Conservation (phyloP, 345 rosid species). For the Moricandia arvensis region DNA sequence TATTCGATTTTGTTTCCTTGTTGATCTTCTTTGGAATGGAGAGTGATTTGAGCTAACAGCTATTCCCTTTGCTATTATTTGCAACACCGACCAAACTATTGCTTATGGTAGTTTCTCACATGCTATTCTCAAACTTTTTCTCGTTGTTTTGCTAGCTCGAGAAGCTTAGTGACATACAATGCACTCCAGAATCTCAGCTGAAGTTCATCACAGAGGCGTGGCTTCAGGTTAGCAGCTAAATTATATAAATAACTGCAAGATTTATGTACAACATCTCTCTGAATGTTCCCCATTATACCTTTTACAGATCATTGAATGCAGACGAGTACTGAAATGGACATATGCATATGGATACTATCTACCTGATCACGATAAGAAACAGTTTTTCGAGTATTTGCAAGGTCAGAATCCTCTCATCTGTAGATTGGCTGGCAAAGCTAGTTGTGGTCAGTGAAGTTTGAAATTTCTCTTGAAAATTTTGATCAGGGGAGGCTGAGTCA, state of each 20-base stretch:
- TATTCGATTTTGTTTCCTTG: background rate
- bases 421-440: constrained; percentile 6
- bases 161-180: constrained; percentile 63
- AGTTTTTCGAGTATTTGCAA: constrained; percentile 84
- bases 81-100: background rate
- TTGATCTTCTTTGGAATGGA: constrained; percentile 1
- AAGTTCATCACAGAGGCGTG: constrained; percentile 80
- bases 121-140: constrained; percentile 15
- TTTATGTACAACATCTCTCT: constrained; percentile 2
- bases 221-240: constrained; percentile 53
- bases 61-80: background rate
- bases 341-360: constrained; percentile 89
- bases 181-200: constrained; percentile 78
- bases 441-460: constrained; percentile 7
- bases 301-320: constrained; percentile 70
- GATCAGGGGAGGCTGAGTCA: constrained; percentile 44
- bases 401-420: constrained; percentile 41
- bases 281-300: background rate
- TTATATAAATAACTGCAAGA: constrained; percentile 18
- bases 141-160: constrained; percentile 47
- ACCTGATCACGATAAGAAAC: constrained; percentile 57
- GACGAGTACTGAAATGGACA: constrained; percentile 91
- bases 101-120: constrained; percentile 11
- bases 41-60: constrained; percentile 7
- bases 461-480: constrained; percentile 14